Conservation (phyloP, 768 basidiomycete species). For the Suillus ampliporus region DNA sequence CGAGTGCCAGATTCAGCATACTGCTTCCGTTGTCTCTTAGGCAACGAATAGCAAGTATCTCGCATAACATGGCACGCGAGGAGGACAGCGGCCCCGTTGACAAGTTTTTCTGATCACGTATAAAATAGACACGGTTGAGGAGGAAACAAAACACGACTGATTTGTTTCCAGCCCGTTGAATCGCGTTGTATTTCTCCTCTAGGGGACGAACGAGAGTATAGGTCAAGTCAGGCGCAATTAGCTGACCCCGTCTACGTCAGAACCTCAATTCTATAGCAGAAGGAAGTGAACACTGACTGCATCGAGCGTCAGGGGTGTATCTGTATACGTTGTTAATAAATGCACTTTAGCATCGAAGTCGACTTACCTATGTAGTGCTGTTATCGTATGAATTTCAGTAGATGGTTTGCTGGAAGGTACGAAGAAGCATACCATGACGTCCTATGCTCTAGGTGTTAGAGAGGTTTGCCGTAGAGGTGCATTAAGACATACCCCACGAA, state of each 20-base stretch:
- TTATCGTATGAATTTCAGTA: slow-evolving; percentile 14
- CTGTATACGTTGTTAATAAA: slow-evolving; percentile 42
- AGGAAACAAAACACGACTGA: slow-evolving; percentile 89
- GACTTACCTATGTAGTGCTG: slow-evolving; percentile 73
- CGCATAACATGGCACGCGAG: slow-evolving; percentile 84
- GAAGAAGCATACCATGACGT: slow-evolving; percentile 52
- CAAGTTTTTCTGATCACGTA: slow-evolving; percentile 71
- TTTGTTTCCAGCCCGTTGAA: slow-evolving; percentile 78
- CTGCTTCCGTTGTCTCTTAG: slow-evolving; percentile 75
- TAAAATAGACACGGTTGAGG: slow-evolving; percentile 85
- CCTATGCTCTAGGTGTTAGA: slow-evolving; percentile 47
- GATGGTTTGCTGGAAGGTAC: slow-evolving; percentile 3
- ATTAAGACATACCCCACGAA: slow-evolving; percentile 57
- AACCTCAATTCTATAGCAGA: not conserved
- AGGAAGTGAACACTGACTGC: slow-evolving; percentile 54
- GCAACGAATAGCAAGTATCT: slow-evolving; percentile 83
- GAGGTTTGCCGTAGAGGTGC: not conserved
- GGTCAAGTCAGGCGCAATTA: slow-evolving; percentile 85
- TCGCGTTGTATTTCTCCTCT: slow-evolving; percentile 79
- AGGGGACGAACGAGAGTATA: slow-evolving; percentile 91
- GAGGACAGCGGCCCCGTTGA: slow-evolving; percentile 70
- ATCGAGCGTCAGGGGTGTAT: slow-evolving; percentile 84
- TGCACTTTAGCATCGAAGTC: slow-evolving; percentile 8
- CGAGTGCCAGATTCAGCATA: slow-evolving; percentile 70
- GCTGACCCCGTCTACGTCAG: slow-evolving; percentile 45